Base-by-base conservation (phyloP, 2,329 filamentous ascomycete genomes). In the Botrytis sinoallii region DNA sequence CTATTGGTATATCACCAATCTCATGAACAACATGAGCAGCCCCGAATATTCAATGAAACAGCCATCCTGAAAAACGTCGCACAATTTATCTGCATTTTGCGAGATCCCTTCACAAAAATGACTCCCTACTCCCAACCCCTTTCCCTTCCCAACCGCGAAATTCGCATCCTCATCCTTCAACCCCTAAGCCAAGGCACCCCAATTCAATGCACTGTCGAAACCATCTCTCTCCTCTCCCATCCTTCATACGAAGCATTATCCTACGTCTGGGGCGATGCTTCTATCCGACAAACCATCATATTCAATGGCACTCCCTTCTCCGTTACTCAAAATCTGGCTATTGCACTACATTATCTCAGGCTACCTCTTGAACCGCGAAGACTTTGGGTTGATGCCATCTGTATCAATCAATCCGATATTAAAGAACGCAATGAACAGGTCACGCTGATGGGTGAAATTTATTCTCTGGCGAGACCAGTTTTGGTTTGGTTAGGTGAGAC, bases 331-430 rank as follows among this genome's bases (percentile, higher is more conserved):
- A 74, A 72, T 42, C 63, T 75, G 3, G 69, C 40, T 18, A 40
- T 35, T 55, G 72, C 74, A 63, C n/a, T 74, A 20, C 40, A 48
- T 59, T 60, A 64, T n/a, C 66, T 74, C 16, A 48, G 63, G 22
- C n/a, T 42, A 20, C 38, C 67, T 22, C 20, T 60, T 22, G 14
- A n/a, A 35, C 18, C n/a, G 25, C 63, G 74, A 55, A 46, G 42
- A 14, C 32, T 75, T 6, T 75, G 61, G 70, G 71, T 74, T 57
- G 73, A 75, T 52, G 70, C 75, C 22, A 22, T 76, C 16, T 75
- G 77, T 64, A 77, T 79, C 18, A 75, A 79, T 57, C 77, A 79
- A 64, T 16, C 29, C 22, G 60, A 73, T 48, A n/a, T 75, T 1
- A 48, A 64, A 8, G 78, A 77, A 52, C 71, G 75, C 1, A 74